Evolutionary conservation across 2,329 filamentous ascomycete species (phyloP).

Genomic region (Fusarium miscanthi): DNA sequence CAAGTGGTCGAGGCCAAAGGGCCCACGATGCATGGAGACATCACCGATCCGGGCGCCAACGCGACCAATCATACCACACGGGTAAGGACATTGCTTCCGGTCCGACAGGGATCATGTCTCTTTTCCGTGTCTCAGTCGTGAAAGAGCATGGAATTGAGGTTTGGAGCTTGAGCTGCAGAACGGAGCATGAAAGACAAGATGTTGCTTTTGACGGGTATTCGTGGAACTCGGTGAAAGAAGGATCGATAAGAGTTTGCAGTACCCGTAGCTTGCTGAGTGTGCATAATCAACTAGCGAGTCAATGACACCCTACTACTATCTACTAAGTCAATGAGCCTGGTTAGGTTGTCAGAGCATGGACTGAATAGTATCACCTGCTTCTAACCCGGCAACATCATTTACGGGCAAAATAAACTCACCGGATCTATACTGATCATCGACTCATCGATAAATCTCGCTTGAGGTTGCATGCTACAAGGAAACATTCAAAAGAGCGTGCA

Average conservation of each 20-base stretch:
- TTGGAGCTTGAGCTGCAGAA: constrained; percentile 6
- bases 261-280: background rate
- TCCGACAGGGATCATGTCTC: constrained; percentile 34
- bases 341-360: constrained; percentile 4
- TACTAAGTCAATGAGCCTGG: background rate
- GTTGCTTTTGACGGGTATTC: constrained; percentile 5
- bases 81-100: constrained; percentile 29
- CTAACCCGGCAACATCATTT: background rate
- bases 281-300: background rate
- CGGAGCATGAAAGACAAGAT: background rate
- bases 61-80: constrained; percentile 48
- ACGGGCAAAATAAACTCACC: background rate
- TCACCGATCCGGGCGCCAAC: constrained; percentile 50
- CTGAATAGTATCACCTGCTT: background rate
- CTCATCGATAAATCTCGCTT: background rate
- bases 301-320: background rate
- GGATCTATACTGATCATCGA: background rate
- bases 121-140: constrained; percentile 28
- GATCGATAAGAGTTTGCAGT: background rate
- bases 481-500: constrained; percentile 31
- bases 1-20: constrained; percentile 38
- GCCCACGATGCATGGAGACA: constrained; percentile 43
- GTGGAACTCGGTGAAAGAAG: background rate
- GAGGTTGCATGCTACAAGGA: constrained; percentile 12
- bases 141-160: constrained; percentile 16